These are phyloP conservation scores for Sphaerulina musiva DNA, from an alignment of 2,329 filamentous ascomycete species.

Conservation along the genomic window DNA sequence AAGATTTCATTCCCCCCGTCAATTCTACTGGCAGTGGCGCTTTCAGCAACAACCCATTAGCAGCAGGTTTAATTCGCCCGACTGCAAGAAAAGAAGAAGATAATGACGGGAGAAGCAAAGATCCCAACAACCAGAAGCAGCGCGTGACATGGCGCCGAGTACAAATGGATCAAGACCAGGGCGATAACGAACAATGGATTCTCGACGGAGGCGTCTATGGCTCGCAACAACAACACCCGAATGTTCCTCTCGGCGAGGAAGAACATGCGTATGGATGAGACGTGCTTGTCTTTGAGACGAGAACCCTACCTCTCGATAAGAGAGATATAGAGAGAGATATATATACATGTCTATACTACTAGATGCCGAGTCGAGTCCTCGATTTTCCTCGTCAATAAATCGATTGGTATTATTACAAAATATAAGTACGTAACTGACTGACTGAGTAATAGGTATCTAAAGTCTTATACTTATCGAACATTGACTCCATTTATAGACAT, in stretches of 20 bases:
- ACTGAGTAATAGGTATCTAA: too few relatives aligned
- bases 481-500: too few relatives aligned
- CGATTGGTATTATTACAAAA: too few relatives aligned
- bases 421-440: too few relatives aligned
- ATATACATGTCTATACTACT: too few relatives aligned
- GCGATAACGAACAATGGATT: constrained; percentile 49
- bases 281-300: neutral
- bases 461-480: too few relatives aligned
- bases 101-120: constrained; percentile 11
- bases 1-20: constrained; percentile 26
- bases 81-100: constrained; percentile 45
- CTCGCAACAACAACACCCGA: constrained; percentile 11
- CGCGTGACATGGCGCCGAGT: constrained; percentile 44
- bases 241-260: constrained; percentile 5
- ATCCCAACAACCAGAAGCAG: constrained; percentile 20
- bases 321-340: too few relatives aligned
- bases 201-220: constrained; percentile 48
- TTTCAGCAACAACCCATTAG: constrained; percentile 63
- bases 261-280: constrained; percentile 14
- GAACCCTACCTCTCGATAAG: too few relatives aligned
- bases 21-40: constrained; percentile 44
- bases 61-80: constrained; percentile 60
- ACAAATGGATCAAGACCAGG: constrained; percentile 45
- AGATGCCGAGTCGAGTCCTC: too few relatives aligned
- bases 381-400: too few relatives aligned